Conservation (phyloP, 306 rosid species). For the Ceratonia siliqua region DNA sequence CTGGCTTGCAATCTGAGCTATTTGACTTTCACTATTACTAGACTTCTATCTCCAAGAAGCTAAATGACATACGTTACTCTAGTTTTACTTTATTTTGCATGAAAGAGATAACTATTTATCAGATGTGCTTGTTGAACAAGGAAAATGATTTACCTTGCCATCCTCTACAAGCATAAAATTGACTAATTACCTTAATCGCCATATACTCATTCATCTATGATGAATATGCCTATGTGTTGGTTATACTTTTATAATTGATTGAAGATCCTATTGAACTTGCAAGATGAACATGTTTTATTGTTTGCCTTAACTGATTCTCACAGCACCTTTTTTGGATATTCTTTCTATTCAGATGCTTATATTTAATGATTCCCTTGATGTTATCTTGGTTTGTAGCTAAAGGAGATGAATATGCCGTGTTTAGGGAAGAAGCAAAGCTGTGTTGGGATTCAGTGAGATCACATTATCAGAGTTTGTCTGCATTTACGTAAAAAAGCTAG, state of each 20-base stretch:
- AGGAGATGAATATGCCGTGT: conserved; percentile 68
- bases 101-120: no score
- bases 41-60: neutral
- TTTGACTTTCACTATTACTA: neutral
- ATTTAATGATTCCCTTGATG: conserved; percentile 19
- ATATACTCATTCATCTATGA: neutral
- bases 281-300: neutral
- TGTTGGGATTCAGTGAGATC: conserved; percentile 75
- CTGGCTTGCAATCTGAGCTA: neutral
- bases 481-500: conserved; percentile 11
- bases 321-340: neutral
- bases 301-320: neutral
- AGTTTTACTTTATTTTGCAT: no score
- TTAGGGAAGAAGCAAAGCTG: conserved; percentile 65
- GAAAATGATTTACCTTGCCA: neutral
- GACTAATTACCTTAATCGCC: neutral
- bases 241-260: neutral
- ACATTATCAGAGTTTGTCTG: conserved; percentile 49
- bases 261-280: neutral
- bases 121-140: neutral
- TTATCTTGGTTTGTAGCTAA: conserved; percentile 41
- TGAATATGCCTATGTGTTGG: neutral
- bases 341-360: conserved; percentile 26
- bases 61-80: neutral
- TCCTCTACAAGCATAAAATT: neutral